A percentile compares a stretch with the other conserved stretches of the same genome.
These are phyloP conservation scores for Otatea glauca DNA, from an alignment of 176 grass and related monocot genomes.

Conservation along the genomic window DNA sequence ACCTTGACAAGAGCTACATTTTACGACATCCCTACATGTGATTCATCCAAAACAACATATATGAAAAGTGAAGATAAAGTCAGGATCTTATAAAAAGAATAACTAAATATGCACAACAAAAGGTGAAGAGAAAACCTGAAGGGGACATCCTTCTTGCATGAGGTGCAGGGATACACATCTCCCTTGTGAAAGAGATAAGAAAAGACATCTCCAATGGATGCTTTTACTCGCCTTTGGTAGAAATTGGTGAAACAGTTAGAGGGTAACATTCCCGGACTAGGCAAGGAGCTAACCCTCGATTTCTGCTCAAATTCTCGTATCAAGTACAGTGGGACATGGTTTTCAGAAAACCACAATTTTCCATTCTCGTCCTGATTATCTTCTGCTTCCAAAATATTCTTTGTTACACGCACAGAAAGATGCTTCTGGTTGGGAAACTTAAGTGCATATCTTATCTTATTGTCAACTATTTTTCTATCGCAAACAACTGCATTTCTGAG, in stretches of 20 bases:
- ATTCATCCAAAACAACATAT: slow-evolving; percentile 47
- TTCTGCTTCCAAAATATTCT: slow-evolving; percentile 90
- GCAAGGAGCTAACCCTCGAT: slow-evolving; percentile 42
- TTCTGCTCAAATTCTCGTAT: slow-evolving; percentile 80
- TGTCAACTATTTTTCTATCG: slow-evolving; percentile 67
- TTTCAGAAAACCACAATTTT: slow-evolving; percentile 92
- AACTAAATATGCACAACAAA: slow-evolving; percentile 30
- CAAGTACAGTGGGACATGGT: slow-evolving; percentile 84
- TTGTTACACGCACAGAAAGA: slow-evolving; percentile 77
- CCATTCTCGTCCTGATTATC: slow-evolving; percentile 57
- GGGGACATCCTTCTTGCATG: slow-evolving; percentile 77
- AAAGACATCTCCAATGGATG: slow-evolving; percentile 61
- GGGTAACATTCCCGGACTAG: slow-evolving; percentile 33
- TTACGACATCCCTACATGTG: slow-evolving; percentile 65
- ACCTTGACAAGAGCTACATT: slow-evolving; percentile 93
- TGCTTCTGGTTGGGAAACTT: slow-evolving; percentile 92
- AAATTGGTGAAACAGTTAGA: slow-evolving; percentile 52
- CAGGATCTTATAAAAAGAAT: slow-evolving; percentile 32
- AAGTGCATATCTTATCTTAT: slow-evolving; percentile 77
- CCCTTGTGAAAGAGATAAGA: slow-evolving; percentile 78
- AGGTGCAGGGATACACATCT: slow-evolving; percentile 70
- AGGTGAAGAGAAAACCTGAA: slow-evolving; percentile 65
- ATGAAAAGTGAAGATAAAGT: slow-evolving; percentile 42
- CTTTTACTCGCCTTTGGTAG: slow-evolving; percentile 51
- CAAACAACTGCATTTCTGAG: slow-evolving; percentile 96